Conservation (phyloP, 2,329 filamentous ascomycete species). For the Fusarium begoniae region DNA sequence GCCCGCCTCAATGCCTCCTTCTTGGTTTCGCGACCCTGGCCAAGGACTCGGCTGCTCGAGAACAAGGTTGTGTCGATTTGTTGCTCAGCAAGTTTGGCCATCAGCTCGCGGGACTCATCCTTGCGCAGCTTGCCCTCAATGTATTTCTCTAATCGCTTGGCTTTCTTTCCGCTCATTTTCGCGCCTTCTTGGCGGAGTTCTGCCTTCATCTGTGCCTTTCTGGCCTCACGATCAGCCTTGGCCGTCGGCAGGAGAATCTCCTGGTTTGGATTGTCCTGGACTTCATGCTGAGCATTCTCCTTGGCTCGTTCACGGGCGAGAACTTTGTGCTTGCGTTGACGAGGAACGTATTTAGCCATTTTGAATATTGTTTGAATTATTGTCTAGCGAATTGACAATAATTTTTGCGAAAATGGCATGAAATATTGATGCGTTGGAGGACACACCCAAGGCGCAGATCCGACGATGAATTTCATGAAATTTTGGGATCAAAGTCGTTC, state of each 20-base stretch:
- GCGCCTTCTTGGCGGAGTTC: constrained; percentile 60
- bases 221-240: constrained; percentile 64
- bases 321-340: constrained; percentile 74
- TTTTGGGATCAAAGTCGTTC: constrained; percentile 47
- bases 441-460: constrained; percentile 14
- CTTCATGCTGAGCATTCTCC: constrained; percentile 53
- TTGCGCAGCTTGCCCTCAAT: constrained; percentile 92
- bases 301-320: constrained; percentile 68
- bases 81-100: constrained; percentile 81
- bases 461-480: constrained; percentile 41
- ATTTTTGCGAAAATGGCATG: constrained; percentile 13
- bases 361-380: not conserved
- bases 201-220: constrained; percentile 64
- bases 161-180: constrained; percentile 71
- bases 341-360: constrained; percentile 69
- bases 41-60: constrained; percentile 79
- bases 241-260: constrained; percentile 45
- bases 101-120: constrained; percentile 85
- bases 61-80: constrained; percentile 86
- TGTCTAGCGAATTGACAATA: constrained; percentile 12
- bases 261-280: constrained; percentile 50
- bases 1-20: constrained; percentile 72
- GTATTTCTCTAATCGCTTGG: constrained; percentile 74
- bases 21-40: constrained; percentile 76
- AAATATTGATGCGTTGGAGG: constrained; percentile 22